Base-by-base conservation (phyloP, 2,329 filamentous ascomycete genomes). In the Beauveria scarabaeidicola region DNA sequence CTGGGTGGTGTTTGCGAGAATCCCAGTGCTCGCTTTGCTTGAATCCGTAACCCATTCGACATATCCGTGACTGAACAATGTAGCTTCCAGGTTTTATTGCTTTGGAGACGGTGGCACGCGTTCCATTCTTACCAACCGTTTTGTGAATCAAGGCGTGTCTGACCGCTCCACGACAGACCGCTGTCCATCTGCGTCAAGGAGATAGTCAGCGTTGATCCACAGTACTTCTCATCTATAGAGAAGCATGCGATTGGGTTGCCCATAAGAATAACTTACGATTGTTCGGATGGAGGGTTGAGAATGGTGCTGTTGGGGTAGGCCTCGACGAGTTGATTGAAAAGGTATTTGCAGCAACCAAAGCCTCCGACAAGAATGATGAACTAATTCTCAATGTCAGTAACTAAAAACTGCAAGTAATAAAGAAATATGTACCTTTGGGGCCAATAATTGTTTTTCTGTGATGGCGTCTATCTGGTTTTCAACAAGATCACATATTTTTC, bases 301-400 rank as follows among this genome's bases (percentile, higher is more conserved):
- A 77, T 54, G 0, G 65, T 66, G 1, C 58, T 62, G 8, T 27
- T 4, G 0, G 7, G 41, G 0, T 67, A 25, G 0, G 4, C 3
- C 0, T 36, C 19, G 0, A 61, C 59, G 0, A 77, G 53, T 0
- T 59, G 58, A 2, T 61, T 46, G 11, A 61, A 63, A 0, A 77
- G 59, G 5, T 71, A 74, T 0, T 52, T 36, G 15, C 66, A 71
- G 2, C 69, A 63, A 0, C 75, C 75, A 5, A 77, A 72, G 0
- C 75, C 75, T 0, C 75, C 75, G 0, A 73, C 74, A 0, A 77
- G 66, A 1, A 76, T 66, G 5, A 77, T 56, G 25, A 70, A 72
- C 75, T 76, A 15, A 15, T 32, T 1, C 2, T 4, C 23, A 25
- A 2, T 5, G 6, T 56, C 4, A 56, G 17, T 23, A 5, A 36